A percentile compares a stretch with the other conserved stretches of the same genome.
These are phyloP conservation scores for Entophlyctis helioformis DNA, from an alignment of 192 early-diverging fungal genomes.

Conservation along the genomic window DNA sequence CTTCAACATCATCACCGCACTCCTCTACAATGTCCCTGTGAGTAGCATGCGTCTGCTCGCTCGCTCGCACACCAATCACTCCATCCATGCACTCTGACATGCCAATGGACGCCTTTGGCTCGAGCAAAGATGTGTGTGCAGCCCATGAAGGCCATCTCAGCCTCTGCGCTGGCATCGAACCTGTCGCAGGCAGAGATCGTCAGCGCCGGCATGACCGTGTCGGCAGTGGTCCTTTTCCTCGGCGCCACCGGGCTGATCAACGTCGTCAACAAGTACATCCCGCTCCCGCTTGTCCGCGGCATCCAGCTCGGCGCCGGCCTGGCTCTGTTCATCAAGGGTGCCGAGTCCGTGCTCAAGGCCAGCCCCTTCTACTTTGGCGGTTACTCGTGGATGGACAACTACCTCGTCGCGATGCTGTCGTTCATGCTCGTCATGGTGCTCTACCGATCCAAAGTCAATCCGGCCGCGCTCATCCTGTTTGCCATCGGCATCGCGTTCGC, in stretches of 20 bases:
- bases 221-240: slow-evolving; percentile 50
- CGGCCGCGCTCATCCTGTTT: slow-evolving; percentile 63
- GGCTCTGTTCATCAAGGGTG: slow-evolving; percentile 56
- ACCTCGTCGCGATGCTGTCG: slow-evolving; percentile 54
- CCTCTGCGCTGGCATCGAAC: slow-evolving; percentile 61
- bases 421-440: slow-evolving; percentile 57
- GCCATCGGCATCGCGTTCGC: slow-evolving; percentile 57
- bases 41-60: neutral
- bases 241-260: slow-evolving; percentile 58
- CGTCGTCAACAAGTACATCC: slow-evolving; percentile 55
- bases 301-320: slow-evolving; percentile 72
- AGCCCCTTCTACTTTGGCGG: slow-evolving; percentile 42
- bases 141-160: slow-evolving; percentile 84
- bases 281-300: slow-evolving; percentile 60
- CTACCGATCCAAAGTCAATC: slow-evolving; percentile 51
- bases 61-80: neutral
- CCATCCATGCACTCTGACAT: neutral
- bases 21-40: slow-evolving; percentile 60
- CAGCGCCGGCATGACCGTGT: slow-evolving; percentile 62
- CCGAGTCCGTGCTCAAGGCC: slow-evolving; percentile 25
- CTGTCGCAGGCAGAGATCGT: slow-evolving; percentile 60
- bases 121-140: slow-evolving; percentile 63
- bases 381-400: slow-evolving; percentile 61
- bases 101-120: neutral
- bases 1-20: slow-evolving; percentile 74